Base-by-base conservation (phyloP, 169 alveolate species). In the Plasmodium berghei region DNA sequence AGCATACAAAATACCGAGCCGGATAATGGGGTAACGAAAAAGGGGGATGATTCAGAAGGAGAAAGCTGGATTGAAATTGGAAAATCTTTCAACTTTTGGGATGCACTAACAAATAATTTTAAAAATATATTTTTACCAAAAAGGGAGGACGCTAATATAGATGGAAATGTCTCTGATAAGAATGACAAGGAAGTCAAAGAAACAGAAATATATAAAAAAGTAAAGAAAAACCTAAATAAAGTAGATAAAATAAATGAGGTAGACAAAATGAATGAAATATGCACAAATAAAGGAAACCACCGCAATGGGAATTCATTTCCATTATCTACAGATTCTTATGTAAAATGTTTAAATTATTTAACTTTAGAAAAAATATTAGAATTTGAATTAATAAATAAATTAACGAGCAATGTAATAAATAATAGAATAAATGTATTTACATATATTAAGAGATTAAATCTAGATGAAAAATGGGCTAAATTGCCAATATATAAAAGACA, bases 401-500 rank as follows among this genome's bases (percentile, higher is more conserved):
- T 67, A 34, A 83, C 73, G 26, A 55, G 85, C 46, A 14, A 83
- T 16, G 67, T 83, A 5, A 83, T 83, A 66, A 83, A 83, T 22
- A 83, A 83, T 72, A 34, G 90, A 45, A 9, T 67, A 12, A 58
- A 69, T 46, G 90, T 83, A 46, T 83, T 83, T 59, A 83, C 85
- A 12, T 61, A 83, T 45, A 55, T 83, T 56, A 83, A 69, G 58
- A 66, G 69, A 28, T 48, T 83, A 20, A 18, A 71, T 22, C 28
- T 83, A 28, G 83, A 83, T 83, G 83, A 83, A 63, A 83, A 59
- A 24, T 83, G 90, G 90, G 67, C 90, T 16, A 46, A 46, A 16
- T 42, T 83, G 16, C 90, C 90, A 54, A 83, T 83, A 28, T 83
- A 83, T 56, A 83, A 83, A 72, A 83, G 90, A 67, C 90, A 83